phyloP scores from a whole-genome alignment of 228 moss, liverwort and hornwort species.

The Sphagnum magellanicum region DNA sequence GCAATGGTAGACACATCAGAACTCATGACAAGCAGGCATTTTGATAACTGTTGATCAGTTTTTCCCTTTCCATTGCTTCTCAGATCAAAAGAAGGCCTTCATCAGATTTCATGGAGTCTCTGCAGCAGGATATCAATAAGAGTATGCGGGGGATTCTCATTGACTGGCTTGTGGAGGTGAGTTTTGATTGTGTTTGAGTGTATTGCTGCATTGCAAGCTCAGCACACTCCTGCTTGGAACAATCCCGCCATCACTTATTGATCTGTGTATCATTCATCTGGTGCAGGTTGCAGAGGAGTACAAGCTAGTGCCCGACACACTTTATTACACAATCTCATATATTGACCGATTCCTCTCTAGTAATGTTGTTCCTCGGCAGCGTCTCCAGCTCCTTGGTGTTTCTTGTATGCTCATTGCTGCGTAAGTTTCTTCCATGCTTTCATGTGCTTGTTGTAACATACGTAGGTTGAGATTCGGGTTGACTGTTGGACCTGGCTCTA shows the following conservation, averaged over 20 bases:
- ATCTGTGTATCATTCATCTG: not conserved
- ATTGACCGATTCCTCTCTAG: slow-evolving; percentile 57
- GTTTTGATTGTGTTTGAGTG: too few species aligned
- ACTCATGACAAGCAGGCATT: too few species aligned
- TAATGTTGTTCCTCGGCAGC: slow-evolving; percentile 41
- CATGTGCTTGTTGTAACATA: too few species aligned
- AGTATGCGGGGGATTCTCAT: slow-evolving; percentile 59
- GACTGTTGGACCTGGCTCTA: not conserved
- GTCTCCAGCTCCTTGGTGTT: slow-evolving; percentile 53
- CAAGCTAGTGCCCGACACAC: slow-evolving; percentile 52
- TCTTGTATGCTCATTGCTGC: slow-evolving; percentile 68
- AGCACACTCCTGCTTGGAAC: too few species aligned
- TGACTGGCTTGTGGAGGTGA: slow-evolving; percentile 63
- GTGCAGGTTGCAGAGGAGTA: slow-evolving; percentile 62
- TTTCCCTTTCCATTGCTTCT: not conserved
- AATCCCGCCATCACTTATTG: too few species aligned
- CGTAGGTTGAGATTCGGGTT: too few species aligned
- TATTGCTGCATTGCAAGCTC: too few species aligned
- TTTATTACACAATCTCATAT: slow-evolving; percentile 48
- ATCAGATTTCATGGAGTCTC: slow-evolving; percentile 47
- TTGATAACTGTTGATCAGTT: too few species aligned
- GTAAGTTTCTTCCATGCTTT: slow-evolving; percentile 20
- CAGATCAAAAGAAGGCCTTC: slow-evolving; percentile 51
- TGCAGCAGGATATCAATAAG: slow-evolving; percentile 60
- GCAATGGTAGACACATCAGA: too few species aligned